Percentiles rank a stretch among this genome's conserved stretches.
Evolutionary conservation across 768 basidiomycete genomes (phyloP).

Genomic region (Tylopilus sp.): DNA sequence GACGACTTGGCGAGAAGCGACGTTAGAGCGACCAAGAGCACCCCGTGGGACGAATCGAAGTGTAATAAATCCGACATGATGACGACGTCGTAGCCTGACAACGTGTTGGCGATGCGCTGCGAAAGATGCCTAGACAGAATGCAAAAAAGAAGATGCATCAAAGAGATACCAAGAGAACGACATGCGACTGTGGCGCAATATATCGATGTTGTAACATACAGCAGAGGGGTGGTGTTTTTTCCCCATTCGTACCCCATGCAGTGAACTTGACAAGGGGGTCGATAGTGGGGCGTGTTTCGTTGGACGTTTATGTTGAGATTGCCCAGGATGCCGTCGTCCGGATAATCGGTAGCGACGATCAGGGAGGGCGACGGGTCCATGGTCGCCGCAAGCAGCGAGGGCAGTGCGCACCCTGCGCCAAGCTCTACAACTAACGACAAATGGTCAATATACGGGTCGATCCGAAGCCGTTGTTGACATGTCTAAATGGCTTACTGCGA

Average conservation of each 20-base stretch:
- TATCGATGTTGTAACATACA: conserved; percentile 38
- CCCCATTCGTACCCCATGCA: conserved; percentile 67
- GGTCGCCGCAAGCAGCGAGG: conserved; percentile 57
- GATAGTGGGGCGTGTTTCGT: conserved; percentile 40
- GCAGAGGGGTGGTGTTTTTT: conserved; percentile 38
- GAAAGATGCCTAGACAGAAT: conserved; percentile 13
- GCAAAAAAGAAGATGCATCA: neutral
- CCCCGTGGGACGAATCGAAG: conserved; percentile 58
- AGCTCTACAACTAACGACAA: conserved; percentile 61
- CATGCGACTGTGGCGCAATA: neutral
- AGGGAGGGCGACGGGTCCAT: conserved; percentile 43
- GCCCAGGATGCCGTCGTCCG: conserved; percentile 55
- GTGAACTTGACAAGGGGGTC: conserved; percentile 39
- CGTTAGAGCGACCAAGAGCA: conserved; percentile 47
- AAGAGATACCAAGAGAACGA: neutral
- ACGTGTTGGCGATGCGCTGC: conserved; percentile 9
- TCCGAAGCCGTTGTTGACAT: neutral
- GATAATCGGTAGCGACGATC: conserved; percentile 67
- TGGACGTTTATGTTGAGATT: conserved; percentile 56
- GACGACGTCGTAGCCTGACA: conserved; percentile 49
- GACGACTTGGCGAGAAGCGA: conserved; percentile 43
- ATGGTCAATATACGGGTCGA: neutral
- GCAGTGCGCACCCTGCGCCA: conserved; percentile 65
- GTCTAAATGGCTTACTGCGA: conserved; percentile 35
- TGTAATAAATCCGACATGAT: conserved; percentile 73